Evolutionary conservation across 345 rosid genomes (phyloP).

Genomic region (Pistacia vera): DNA sequence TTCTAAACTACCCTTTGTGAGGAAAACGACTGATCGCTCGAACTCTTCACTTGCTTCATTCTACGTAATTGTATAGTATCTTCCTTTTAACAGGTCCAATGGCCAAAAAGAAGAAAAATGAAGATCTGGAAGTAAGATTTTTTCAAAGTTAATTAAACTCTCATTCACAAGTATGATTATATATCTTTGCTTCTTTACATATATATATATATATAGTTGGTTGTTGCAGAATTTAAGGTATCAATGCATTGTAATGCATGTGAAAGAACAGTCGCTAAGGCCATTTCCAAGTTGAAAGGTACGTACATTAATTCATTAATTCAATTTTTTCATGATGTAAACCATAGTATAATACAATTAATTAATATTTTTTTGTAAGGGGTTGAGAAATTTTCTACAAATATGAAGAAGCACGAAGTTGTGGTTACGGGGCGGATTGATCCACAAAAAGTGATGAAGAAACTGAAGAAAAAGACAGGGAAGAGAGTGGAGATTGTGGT

Average conservation of each 20-base stretch:
- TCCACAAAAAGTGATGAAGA: constrained; percentile 63
- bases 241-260: constrained; percentile 87
- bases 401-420: constrained; percentile 66
- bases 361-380: constrained; percentile 32
- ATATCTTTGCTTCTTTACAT: not conserved
- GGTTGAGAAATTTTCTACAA: constrained; percentile 66
- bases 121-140: constrained; percentile 39
- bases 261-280: constrained; percentile 61
- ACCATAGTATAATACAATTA: not conserved
- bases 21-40: not conserved
- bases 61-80: not conserved
- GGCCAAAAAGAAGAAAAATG: constrained; percentile 32
- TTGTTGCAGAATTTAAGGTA: constrained; percentile 47
- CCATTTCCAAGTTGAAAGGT: constrained; percentile 71
- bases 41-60: not conserved
- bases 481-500: constrained; percentile 54
- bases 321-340: not conserved
- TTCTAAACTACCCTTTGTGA: not conserved
- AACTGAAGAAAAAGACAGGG: constrained; percentile 68
- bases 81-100: constrained; percentile 13
- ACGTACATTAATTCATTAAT: not conserved
- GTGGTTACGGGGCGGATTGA: constrained; percentile 58
- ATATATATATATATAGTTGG: constrained; percentile 14
- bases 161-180: not conserved
- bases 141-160: not conserved